phyloP scores from a whole-genome alignment of 345 rosid species.

The Eucalyptus lansdowneana region DNA sequence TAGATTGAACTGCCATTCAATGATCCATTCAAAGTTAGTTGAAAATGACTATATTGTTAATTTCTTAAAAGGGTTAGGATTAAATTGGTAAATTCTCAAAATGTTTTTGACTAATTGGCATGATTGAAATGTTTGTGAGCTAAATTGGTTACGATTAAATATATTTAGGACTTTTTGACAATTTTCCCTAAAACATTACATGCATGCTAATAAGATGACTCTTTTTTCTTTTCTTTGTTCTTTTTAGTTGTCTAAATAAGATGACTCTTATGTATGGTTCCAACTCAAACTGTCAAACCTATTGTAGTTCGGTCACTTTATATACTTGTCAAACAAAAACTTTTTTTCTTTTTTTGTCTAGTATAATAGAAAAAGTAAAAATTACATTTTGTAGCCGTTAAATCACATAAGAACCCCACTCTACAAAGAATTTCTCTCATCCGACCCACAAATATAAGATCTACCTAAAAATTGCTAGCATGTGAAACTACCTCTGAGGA shows the following conservation, averaged over 20 bases:
- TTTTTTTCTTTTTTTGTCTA: not conserved
- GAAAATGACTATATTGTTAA: not conserved
- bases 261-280: not conserved
- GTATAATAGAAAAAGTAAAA: too few relatives aligned
- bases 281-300: not conserved
- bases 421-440: not conserved
- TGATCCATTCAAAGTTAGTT: not conserved
- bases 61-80: too few relatives aligned
- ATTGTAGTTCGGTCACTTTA: not conserved
- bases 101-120: not conserved
- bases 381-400: not conserved
- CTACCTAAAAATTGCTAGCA: not conserved
- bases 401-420: not conserved
- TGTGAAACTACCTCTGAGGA: not conserved
- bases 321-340: not conserved
- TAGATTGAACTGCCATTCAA: rapidly evolving
- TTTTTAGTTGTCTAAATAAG: not conserved
- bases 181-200: not conserved
- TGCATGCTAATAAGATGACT: not conserved
- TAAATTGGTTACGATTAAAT: rapidly evolving
- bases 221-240: not conserved
- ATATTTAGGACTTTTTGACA: not conserved
- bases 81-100: not conserved
- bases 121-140: too few relatives aligned
- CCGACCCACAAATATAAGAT: not conserved